phyloP scores from a whole-genome alignment of 768 basidiomycete species.

The Phlebiopsis flavidoalba region DNA sequence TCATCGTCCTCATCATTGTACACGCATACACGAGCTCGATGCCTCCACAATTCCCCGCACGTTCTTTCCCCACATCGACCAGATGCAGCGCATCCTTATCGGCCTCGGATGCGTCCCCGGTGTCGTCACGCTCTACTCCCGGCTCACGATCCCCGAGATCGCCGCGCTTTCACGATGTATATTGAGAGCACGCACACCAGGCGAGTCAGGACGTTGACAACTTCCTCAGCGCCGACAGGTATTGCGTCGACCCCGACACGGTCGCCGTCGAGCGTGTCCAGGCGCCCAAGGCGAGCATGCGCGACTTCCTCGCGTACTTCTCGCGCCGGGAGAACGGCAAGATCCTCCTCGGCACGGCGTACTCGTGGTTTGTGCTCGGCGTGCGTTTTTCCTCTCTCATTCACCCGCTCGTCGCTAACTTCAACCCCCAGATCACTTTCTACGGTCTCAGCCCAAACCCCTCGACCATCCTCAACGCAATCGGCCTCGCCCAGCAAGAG shows the following conservation, averaged over 20 bases:
- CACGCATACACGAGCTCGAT: conserved; percentile 63
- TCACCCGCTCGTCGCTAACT: too few relatives aligned
- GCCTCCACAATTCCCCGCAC: conserved; percentile 36
- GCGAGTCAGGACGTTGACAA: conserved; percentile 36
- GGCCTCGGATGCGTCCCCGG: conserved; percentile 43
- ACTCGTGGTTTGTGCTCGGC: conserved; percentile 91
- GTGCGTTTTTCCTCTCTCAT: conserved; percentile 38
- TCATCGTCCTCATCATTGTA: conserved; percentile 65
- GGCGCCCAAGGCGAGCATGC: conserved; percentile 35
- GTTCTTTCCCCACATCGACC: conserved; percentile 55
- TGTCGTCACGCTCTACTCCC: conserved; percentile 40
- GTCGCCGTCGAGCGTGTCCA: conserved; percentile 46
- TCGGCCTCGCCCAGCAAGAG: conserved; percentile 15
- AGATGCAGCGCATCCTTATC: conserved; percentile 42
- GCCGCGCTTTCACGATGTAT: conserved; percentile 47
- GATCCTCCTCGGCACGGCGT: conserved; percentile 72
- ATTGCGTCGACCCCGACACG: conserved; percentile 48
- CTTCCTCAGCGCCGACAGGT: conserved; percentile 37
- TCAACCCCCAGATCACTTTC: conserved; percentile 33
- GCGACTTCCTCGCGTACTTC: conserved; percentile 65
- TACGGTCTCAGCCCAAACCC: conserved; percentile 47
- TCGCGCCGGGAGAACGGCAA: conserved; percentile 74
- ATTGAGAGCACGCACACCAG: conserved; percentile 41
- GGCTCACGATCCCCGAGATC: conserved; percentile 42
- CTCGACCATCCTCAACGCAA: conserved; percentile 33